phyloP scores from a whole-genome alignment of 2,329 filamentous ascomycete species.

The Zasmidium citrigriseum region DNA sequence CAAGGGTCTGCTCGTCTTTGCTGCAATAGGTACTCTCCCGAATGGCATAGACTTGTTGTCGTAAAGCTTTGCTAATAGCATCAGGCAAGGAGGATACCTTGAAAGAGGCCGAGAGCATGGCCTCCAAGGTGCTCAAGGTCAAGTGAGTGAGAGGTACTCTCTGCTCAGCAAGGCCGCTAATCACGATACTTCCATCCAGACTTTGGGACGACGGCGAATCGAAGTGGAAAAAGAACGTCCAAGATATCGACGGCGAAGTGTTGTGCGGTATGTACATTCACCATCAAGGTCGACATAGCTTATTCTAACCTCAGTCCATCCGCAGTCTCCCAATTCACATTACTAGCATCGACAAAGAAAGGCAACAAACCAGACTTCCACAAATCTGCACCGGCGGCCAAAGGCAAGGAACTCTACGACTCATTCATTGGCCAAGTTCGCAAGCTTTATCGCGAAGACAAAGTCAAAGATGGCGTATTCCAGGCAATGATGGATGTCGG shows the following conservation, averaged over 20 bases:
- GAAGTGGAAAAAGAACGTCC: conserved; percentile 89
- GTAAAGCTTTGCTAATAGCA: no score
- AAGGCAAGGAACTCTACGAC: conserved; percentile 80
- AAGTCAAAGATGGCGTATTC: conserved; percentile 93
- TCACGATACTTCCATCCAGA: not conserved
- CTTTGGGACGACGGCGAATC: conserved; percentile 80
- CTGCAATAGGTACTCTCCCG: no score
- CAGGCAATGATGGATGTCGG: conserved; percentile 99
- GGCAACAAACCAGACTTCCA: conserved; percentile 96
- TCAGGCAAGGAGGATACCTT: conserved; percentile 85
- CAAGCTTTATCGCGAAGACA: conserved; percentile 68
- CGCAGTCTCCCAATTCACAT: conserved; percentile 92
- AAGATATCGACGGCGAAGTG: conserved; percentile 86
- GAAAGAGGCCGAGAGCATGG: conserved; percentile 82
- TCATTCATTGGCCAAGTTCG: conserved; percentile 78
- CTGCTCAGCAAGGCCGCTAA: not conserved
- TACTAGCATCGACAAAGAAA: conserved; percentile 91
- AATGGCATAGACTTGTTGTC: no score
- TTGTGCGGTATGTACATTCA: conserved; percentile 72
- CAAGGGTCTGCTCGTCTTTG: conserved; percentile 85
- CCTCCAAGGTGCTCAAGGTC: conserved; percentile 83
- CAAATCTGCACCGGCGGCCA: conserved; percentile 74
- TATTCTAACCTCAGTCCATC: conserved; percentile 12
- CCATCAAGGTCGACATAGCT: conserved; percentile 8
- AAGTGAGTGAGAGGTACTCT: conserved; percentile 46